A percentile compares a stretch with the other conserved stretches of the same genome.
Evolutionary conservation across 192 early-diverging fungal species (phyloP).

Genomic region (Geranomyces variabilis): DNA sequence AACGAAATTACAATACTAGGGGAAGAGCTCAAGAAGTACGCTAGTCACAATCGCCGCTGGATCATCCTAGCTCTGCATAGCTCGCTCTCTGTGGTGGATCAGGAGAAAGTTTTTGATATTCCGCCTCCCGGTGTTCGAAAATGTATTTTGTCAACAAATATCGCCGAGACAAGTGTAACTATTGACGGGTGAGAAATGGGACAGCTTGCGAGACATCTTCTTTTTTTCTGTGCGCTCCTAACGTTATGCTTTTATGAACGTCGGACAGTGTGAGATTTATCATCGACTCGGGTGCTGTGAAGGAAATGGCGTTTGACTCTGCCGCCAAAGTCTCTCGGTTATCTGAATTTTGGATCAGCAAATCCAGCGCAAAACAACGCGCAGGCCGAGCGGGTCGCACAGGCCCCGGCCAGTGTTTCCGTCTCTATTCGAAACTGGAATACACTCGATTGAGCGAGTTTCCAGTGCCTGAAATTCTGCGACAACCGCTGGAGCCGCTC

Average conservation of each 20-base stretch:
- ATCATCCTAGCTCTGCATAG: slow-evolving; percentile 69
- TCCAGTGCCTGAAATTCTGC: slow-evolving; percentile 67
- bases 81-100: slow-evolving; percentile 63
- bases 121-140: slow-evolving; percentile 64
- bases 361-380: slow-evolving; percentile 68
- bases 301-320: slow-evolving; percentile 66
- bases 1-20: slow-evolving; percentile 62
- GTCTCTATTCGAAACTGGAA: slow-evolving; percentile 66
- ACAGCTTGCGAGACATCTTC: too few species aligned
- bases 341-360: slow-evolving; percentile 71
- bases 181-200: too few species aligned
- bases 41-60: slow-evolving; percentile 51
- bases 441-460: slow-evolving; percentile 64
- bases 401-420: slow-evolving; percentile 65
- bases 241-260: too few species aligned
- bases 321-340: slow-evolving; percentile 52
- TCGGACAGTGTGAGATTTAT: slow-evolving; percentile 75
- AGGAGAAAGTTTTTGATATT: slow-evolving; percentile 74
- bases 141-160: slow-evolving; percentile 81
- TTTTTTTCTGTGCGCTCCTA: too few species aligned
- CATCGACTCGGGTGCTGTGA: slow-evolving; percentile 65
- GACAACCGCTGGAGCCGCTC: slow-evolving; percentile 63
- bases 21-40: slow-evolving; percentile 60
- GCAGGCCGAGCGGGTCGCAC: slow-evolving; percentile 67
- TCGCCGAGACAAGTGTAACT: slow-evolving; percentile 82